These are phyloP conservation scores for Aspergillus homomorphus DNA, from an alignment of 495 filamentous ascomycete genomes.

Conservation along the genomic window DNA sequence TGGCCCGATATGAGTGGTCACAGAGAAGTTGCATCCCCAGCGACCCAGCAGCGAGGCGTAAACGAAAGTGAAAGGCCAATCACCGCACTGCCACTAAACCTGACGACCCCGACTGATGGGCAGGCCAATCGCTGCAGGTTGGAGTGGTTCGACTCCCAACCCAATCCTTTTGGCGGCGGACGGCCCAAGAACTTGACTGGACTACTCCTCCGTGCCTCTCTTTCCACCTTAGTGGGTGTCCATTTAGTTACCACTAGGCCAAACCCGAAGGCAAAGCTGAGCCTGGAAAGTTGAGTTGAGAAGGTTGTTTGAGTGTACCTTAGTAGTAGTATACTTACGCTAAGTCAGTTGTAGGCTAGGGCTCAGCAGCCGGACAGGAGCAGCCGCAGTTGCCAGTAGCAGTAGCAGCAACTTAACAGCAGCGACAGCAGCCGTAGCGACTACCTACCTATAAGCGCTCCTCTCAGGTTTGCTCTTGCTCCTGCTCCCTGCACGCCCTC, in stretches of 20 bases:
- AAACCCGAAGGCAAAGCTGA: not conserved
- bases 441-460: not conserved
- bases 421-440: not conserved
- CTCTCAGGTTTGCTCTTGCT: no score
- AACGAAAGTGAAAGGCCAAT: constrained; percentile 7
- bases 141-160: constrained; percentile 2
- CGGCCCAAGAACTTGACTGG: not conserved
- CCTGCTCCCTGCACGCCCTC: not conserved
- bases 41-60: constrained; percentile 14
- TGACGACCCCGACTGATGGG: constrained; percentile 11
- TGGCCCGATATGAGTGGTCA: no score
- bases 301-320: not conserved
- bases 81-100: constrained; percentile 3
- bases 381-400: not conserved
- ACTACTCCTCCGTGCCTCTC: not conserved
- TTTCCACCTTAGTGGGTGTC: not conserved
- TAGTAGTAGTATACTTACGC: not conserved
- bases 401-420: not conserved
- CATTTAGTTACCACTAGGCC: no score
- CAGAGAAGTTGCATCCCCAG: not conserved
- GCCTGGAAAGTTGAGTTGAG: not conserved
- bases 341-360: not conserved
- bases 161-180: not conserved
- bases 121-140: constrained; percentile 13
- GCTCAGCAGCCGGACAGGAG: not conserved